Percentiles rank a stretch among this genome's conserved stretches.
Evolutionary conservation across 495 filamentous ascomycete species (phyloP).

Genomic region (Hyphodiscus hymeniophilus): DNA sequence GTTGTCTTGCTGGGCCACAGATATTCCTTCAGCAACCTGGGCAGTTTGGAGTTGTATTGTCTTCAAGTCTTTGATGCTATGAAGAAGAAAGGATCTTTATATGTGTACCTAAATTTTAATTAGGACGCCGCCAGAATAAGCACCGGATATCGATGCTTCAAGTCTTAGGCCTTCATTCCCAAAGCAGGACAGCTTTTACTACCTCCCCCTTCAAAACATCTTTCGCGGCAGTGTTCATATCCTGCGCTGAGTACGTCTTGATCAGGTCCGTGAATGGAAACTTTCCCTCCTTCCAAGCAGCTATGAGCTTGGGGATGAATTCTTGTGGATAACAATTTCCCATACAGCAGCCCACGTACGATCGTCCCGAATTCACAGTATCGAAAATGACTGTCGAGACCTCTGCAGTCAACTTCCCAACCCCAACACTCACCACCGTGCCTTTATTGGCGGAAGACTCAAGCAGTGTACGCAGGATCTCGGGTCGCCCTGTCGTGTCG

Average conservation of each 20-base stretch:
- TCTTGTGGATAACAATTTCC: constrained; percentile 18
- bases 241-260: constrained; percentile 5
- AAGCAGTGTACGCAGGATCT: constrained; percentile 1
- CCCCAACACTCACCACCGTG: constrained; percentile 12
- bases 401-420: constrained; percentile 12
- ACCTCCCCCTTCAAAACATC: constrained; percentile 12
- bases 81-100: too few species aligned
- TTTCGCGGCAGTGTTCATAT: constrained; percentile 9
- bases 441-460: constrained; percentile 10
- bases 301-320: constrained; percentile 14
- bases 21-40: constrained; percentile 31
- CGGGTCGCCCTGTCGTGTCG: constrained; percentile 13
- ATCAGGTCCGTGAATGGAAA: constrained; percentile 18
- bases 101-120: too few species aligned
- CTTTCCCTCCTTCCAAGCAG: constrained; percentile 8
- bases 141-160: too few species aligned
- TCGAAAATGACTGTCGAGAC: constrained; percentile 8
- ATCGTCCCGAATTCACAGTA: constrained; percentile 8
- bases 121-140: too few species aligned
- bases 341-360: constrained; percentile 11
- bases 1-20: constrained; percentile 31
- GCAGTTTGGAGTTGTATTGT: too few species aligned
- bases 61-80: too few species aligned
- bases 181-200: constrained; percentile 12
- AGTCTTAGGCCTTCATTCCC: too few species aligned